A percentile compares a stretch with the other conserved stretches of the same genome.
Conservation (phyloP, 208 protist genomes). For the Crithidia acanthocephali region DNA sequence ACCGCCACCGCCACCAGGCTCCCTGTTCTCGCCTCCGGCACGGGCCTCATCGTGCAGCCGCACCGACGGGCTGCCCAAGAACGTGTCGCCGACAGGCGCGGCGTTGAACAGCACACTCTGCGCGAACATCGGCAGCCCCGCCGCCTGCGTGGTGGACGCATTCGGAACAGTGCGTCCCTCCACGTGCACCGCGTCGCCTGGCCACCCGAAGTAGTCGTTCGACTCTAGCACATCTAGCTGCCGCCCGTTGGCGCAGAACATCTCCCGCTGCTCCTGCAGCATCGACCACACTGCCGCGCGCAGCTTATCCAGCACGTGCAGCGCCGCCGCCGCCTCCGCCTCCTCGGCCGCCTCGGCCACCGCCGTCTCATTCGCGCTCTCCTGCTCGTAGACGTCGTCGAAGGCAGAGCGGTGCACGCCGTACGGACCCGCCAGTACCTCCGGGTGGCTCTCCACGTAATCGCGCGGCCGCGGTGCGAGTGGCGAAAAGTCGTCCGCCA, state of each 20-base stretch:
- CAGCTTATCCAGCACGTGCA: constrained; percentile 35
- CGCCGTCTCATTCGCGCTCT: constrained; percentile 5
- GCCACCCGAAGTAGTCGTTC: constrained; percentile 15
- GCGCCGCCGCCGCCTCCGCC: constrained; percentile 5
- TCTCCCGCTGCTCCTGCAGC: constrained; percentile 28
- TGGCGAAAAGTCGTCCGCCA: constrained; percentile 8
- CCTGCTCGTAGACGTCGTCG: constrained; percentile 13
- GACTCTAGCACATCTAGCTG: constrained; percentile 24
- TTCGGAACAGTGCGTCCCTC: background rate
- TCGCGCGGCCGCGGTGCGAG: background rate
- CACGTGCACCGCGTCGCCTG: background rate
- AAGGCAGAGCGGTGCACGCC: background rate
- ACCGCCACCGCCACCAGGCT: background rate
- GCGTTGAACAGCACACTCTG: constrained; percentile 9
- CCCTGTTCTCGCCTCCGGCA: background rate
- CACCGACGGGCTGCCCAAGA: background rate
- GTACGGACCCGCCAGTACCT: background rate
- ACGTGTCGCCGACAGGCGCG: background rate
- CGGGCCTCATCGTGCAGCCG: background rate
- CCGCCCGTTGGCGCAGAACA: constrained; percentile 24
- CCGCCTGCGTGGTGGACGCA: background rate
- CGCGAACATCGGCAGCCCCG: background rate
- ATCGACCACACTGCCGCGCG: constrained; percentile 34
- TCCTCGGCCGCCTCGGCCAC: constrained; percentile 17
- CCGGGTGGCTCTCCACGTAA: background rate